phyloP scores from a whole-genome alignment of 2,329 filamentous ascomycete species.

The Zymoseptoria brevis region DNA sequence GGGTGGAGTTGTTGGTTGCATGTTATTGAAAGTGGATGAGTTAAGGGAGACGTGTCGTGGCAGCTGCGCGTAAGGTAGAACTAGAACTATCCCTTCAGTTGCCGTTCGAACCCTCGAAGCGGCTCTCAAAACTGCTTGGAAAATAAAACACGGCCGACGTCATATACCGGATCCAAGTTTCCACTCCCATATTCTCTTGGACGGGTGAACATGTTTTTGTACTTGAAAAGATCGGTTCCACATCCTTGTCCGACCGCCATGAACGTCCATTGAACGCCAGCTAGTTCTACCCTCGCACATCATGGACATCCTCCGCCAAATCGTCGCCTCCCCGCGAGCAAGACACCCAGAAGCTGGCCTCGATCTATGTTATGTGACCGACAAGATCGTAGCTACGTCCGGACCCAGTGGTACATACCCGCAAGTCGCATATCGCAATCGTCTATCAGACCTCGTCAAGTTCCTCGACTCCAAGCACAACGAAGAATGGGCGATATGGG shows the following conservation, averaged over 20 bases:
- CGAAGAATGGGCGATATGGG: constrained; percentile 88
- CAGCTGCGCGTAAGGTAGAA: neutral
- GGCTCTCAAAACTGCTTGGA: neutral
- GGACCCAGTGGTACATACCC: constrained; percentile 86
- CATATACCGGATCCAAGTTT: neutral
- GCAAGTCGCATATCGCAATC: constrained; percentile 87
- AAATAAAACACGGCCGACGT: neutral
- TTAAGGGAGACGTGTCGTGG: constrained; percentile 1
- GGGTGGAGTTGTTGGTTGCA: neutral
- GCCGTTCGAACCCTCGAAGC: neutral
- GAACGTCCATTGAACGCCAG: neutral
- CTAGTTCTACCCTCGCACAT: neutral
- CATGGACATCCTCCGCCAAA: constrained; percentile 63
- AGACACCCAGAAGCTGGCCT: constrained; percentile 80
- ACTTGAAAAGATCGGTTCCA: neutral
- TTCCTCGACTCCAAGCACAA: constrained; percentile 84
- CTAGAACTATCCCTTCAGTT: neutral
- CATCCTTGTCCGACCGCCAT: neutral
- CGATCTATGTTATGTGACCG: constrained; percentile 92
- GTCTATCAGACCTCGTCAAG: constrained; percentile 73
- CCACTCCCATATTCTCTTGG: neutral
- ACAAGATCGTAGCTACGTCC: constrained; percentile 69
- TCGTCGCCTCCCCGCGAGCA: constrained; percentile 79
- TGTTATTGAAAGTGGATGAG: neutral
- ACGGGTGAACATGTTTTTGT: neutral